Conservation (phyloP, 192 early-diverging fungal species). For the Phycomyces nitens region DNA sequence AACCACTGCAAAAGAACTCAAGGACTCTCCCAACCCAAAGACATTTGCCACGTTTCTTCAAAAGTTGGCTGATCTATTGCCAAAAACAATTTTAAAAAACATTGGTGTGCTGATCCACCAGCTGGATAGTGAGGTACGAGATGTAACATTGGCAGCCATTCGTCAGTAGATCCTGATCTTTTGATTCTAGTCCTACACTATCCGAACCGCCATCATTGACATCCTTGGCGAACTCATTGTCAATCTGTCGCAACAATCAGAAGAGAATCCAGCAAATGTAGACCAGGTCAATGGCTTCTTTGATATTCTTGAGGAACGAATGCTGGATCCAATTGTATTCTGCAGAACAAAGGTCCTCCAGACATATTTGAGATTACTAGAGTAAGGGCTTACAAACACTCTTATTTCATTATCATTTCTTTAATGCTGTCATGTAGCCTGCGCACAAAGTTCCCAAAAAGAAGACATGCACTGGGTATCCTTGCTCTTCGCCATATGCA, state of each 20-base stretch:
- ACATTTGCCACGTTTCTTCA: slow-evolving; percentile 81
- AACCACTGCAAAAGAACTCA: slow-evolving; percentile 38
- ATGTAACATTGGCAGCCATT: not conserved
- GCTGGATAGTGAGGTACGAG: slow-evolving; percentile 82
- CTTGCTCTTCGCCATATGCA: slow-evolving; percentile 76
- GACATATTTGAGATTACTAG: slow-evolving; percentile 73
- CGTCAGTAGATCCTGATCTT: not conserved
- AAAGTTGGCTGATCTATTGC: slow-evolving; percentile 74
- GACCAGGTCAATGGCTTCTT: slow-evolving; percentile 82
- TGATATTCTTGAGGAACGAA: slow-evolving; percentile 88
- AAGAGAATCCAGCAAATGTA: slow-evolving; percentile 63
- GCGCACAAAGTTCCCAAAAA: slow-evolving; percentile 68
- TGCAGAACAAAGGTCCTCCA: slow-evolving; percentile 88
- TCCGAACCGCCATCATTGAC: slow-evolving; percentile 86
- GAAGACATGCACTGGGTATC: slow-evolving; percentile 63
- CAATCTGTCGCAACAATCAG: slow-evolving; percentile 62
- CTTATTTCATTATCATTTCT: no score
- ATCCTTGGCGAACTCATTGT: slow-evolving; percentile 84
- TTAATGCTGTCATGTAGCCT: slow-evolving; percentile 10
- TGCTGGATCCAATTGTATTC: slow-evolving; percentile 85
- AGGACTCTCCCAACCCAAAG: slow-evolving; percentile 79
- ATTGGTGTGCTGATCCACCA: slow-evolving; percentile 82
- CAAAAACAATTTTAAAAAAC: slow-evolving; percentile 82
- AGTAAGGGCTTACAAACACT: slow-evolving; percentile 50
- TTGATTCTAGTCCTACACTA: slow-evolving; percentile 68